A percentile compares a stretch with the other conserved stretches of the same genome.
Evolutionary conservation across 2,329 filamentous ascomycete genomes (phyloP).

Genomic region (Aspergillus luchuensis): DNA sequence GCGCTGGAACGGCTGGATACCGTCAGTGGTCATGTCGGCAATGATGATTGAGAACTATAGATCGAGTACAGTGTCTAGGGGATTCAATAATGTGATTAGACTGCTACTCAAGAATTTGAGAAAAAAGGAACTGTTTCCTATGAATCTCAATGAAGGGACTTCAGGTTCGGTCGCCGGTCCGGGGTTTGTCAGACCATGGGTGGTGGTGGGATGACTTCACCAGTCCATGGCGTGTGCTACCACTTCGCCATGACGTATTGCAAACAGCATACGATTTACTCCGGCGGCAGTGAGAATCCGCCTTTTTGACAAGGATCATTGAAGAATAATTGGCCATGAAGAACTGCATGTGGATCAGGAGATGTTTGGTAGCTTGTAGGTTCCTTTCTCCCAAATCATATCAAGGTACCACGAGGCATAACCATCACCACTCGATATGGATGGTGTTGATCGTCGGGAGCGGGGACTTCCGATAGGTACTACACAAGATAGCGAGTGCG

Average conservation of each 20-base stretch:
- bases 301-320: too few species aligned
- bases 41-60: not conserved
- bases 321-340: not conserved
- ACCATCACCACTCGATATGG: not conserved
- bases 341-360: not conserved
- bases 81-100: not conserved
- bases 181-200: constrained; percentile 3
- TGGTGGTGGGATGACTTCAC: constrained; percentile 17
- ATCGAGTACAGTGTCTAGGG: not conserved
- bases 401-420: not conserved
- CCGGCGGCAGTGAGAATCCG: not conserved
- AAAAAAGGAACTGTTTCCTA: not conserved
- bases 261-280: not conserved
- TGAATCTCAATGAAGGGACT: not conserved
- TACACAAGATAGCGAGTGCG: not conserved
- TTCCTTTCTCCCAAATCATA: not conserved
- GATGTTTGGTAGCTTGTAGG: not conserved
- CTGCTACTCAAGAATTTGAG: not conserved
- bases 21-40: constrained; percentile 4
- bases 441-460: not conserved
- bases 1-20: constrained; percentile 24
- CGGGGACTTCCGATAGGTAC: constrained; percentile 1
- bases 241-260: constrained; percentile 16
- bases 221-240: not conserved
- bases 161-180: not conserved